Evolutionary conservation across 306 rosid genomes (phyloP).

Genomic region (Cucurbita argyrosperma): DNA sequence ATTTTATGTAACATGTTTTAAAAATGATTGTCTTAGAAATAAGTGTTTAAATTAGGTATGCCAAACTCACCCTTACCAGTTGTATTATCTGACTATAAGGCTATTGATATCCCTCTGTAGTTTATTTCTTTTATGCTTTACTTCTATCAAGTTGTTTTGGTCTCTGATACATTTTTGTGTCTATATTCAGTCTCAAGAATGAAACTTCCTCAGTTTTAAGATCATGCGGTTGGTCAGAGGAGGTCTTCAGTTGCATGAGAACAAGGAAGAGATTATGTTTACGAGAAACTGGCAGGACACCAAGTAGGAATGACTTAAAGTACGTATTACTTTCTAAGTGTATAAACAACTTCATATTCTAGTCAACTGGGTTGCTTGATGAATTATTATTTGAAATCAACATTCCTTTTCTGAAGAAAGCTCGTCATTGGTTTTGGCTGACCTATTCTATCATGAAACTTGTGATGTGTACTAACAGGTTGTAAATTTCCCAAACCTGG

Average conservation of each 20-base stretch:
- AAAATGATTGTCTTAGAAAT: neutral
- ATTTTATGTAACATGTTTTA: neutral
- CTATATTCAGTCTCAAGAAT: constrained; percentile 38
- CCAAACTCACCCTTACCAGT: neutral
- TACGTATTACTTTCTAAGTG: constrained; percentile 14
- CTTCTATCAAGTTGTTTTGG: neutral
- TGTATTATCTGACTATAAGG: neutral
- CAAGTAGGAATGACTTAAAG: constrained; percentile 35
- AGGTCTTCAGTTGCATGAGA: constrained; percentile 43
- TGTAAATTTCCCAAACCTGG: neutral
- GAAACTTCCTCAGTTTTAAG: constrained; percentile 51
- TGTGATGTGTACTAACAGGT: neutral
- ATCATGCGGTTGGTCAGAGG: constrained; percentile 70
- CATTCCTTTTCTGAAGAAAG: neutral
- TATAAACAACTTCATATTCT: neutral
- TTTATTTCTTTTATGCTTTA: neutral
- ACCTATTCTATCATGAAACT: neutral
- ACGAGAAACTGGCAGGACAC: constrained; percentile 27
- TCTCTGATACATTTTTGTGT: constrained; percentile 2
- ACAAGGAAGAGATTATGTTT: constrained; percentile 43
- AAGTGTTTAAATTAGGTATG: neutral
- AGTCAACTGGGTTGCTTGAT: neutral
- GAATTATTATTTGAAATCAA: neutral
- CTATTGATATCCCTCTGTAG: neutral
- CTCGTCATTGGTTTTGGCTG: neutral